Evolutionary conservation across 2,329 filamentous ascomycete species (phyloP), one percentile per base, ranked within the genome.

Genomic region (Botryotinia calthae): DNA sequence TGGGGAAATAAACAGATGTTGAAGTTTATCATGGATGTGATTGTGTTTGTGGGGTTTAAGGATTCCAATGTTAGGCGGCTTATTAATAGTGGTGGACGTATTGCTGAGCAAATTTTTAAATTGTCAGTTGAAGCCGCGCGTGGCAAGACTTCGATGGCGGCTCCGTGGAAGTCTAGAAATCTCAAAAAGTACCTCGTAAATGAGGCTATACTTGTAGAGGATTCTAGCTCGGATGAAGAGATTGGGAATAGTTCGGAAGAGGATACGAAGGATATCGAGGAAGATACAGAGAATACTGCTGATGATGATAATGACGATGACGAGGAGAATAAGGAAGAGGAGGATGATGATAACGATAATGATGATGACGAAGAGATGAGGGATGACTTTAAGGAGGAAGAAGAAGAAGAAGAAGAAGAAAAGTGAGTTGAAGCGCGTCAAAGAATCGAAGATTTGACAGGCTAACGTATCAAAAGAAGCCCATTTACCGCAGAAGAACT

Each of bases 271-370:
- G 37, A 64, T 28, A 20, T 42, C 20, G 31, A 64, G 22, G 31
- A 66, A 31, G 46, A 66, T 48, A 37, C 42, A 28, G 63, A 51
- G 12, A 40, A 97, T 85, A 0, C 93, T 94, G 0, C 97, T 85
- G 25, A 96, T 90, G 22, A 97, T 86, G 81, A 96, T 96, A 67
- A 97, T 87, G 73, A 95, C n/a, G 48, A 48, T 12, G 9, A 25
- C 88, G 5, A 34, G 4, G 34, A 34, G 5, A 7, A 34, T 34
- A 6, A 6, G 34, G 34, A 34, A 5, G 34, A 63, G 12, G 6
- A 62, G 12, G 6, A 62, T 22, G 58, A 25, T 22, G 56, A 0
- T 91, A 93, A 0, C 0, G 22, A 62, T 1, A 25, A 62, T n/a
- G 59, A 28, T 10, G 34, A 61, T 37, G 31, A 61, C 6, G 58